Evolutionary conservation across 257 asterid species (phyloP), one percentile per base, ranked within the genome.

Genomic region (Linaria vulgaris): DNA sequence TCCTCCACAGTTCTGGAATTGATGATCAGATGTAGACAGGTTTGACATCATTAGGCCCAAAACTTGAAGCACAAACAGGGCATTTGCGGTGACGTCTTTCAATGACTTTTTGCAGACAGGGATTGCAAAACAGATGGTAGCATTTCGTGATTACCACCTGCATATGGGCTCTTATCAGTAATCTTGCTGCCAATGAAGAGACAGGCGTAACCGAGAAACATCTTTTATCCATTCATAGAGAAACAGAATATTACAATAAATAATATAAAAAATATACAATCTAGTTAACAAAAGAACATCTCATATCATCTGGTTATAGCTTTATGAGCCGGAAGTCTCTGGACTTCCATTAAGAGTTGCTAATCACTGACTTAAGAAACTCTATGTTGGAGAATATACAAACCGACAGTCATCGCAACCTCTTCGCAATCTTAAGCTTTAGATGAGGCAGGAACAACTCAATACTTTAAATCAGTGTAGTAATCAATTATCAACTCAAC

Each of bases 141-240:
- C 99, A 94, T 82, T 90, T 94, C 62, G 88, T 78, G 70, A 94
- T 85, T 24, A 90, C 97, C 70, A 94, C 99, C 99, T 94, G 97
- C 27, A 60, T 46, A 52, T 63, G 47, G 44, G 24, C 24, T 65
- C 30, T 53, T 44, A 21, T 73, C 17, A 80, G 66, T 56, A 56
- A 34, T 56, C 19, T 53, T 27, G n/a, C 8, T 57, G 63, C 14
- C 38, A 56, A 4, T 56, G 4, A 30, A 45, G 13, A n/a, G 22
- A 43, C n/a, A n/a, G n/a, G n/a, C n/a, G n/a, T 41, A 43, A 9
- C 6, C 12, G 64, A 6, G n/a, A 20, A 4, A 6, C 12, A 20
- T 5, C 10, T 15, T n/a, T 51, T 34, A 39, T 15, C 39, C 12
- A 30, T 27, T 27, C 34, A 6, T 27, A 2, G 6, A 27, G 34